phyloP scores from a whole-genome alignment of 139 green algal genomes.

The Microglena sp. region DNA sequence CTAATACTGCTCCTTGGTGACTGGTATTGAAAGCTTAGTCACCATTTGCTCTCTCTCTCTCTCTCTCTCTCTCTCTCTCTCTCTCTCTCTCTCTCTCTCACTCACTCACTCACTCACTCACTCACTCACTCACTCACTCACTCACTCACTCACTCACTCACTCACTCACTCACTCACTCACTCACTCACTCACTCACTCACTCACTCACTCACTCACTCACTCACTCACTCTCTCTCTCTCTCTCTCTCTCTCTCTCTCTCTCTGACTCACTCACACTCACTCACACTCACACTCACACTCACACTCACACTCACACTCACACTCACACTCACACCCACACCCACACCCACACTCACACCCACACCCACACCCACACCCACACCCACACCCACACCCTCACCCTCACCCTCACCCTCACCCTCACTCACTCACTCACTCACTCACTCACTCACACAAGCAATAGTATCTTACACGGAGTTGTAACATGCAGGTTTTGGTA shows the following conservation, averaged over 20 bases:
- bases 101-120: slow-evolving; percentile 1
- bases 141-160: neutral
- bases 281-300: neutral
- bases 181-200: neutral
- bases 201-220: neutral
- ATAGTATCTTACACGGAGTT: too few species aligned
- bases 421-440: neutral
- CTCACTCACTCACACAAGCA: neutral
- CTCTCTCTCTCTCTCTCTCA: neutral
- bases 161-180: neutral
- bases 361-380: neutral
- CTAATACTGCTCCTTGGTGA: too few species aligned
- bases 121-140: neutral
- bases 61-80: too few species aligned
- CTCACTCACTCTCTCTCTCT: too few species aligned
- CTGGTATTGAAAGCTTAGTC: too few species aligned
- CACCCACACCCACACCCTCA: neutral
- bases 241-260: too few species aligned
- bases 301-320: neutral
- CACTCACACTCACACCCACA: too few species aligned
- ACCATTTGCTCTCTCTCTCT: too few species aligned
- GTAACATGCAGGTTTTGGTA: slow-evolving; percentile 28
- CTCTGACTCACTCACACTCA: neutral
- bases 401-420: neutral
- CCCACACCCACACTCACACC: neutral